Conservation (phyloP, 495 filamentous ascomycete species). For the Neurospora sp. region DNA sequence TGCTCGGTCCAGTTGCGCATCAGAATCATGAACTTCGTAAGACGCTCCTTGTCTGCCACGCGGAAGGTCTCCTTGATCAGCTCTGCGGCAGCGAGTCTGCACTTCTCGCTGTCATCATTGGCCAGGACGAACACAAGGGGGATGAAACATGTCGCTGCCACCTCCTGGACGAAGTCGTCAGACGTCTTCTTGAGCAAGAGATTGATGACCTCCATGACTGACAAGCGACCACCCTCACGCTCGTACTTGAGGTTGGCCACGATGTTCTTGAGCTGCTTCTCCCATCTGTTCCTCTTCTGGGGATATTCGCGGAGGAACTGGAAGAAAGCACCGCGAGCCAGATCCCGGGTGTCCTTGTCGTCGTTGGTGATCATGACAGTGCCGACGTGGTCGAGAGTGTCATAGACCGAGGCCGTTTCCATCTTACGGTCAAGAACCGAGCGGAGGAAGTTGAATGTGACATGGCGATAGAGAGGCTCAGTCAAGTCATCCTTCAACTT, state of each 20-base stretch:
- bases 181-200: conserved; percentile 72
- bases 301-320: conserved; percentile 94
- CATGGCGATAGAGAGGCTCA: conserved; percentile 79
- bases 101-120: conserved; percentile 81
- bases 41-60: conserved; percentile 63
- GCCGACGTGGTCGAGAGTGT: conserved; percentile 76
- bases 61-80: conserved; percentile 72
- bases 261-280: conserved; percentile 81
- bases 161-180: conserved; percentile 69
- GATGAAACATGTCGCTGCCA: conserved; percentile 72
- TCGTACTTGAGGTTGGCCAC: conserved; percentile 86
- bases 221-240: conserved; percentile 75
- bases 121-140: conserved; percentile 75
- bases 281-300: conserved; percentile 75
- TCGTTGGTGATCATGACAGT: conserved; percentile 96
- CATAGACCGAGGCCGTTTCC: conserved; percentile 79
- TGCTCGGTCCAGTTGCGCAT: conserved; percentile 71
- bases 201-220: conserved; percentile 82
- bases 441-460: conserved; percentile 87
- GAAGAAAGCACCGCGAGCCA: conserved; percentile 81
- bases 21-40: conserved; percentile 55
- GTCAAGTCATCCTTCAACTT: conserved; percentile 83
- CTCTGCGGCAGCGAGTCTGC: conserved; percentile 70
- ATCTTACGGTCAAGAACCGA: conserved; percentile 77
- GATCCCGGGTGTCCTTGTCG: conserved; percentile 70